phyloP scores from a whole-genome alignment of 352 stramenopile genomes.

The Globisporangium iwayamae region DNA sequence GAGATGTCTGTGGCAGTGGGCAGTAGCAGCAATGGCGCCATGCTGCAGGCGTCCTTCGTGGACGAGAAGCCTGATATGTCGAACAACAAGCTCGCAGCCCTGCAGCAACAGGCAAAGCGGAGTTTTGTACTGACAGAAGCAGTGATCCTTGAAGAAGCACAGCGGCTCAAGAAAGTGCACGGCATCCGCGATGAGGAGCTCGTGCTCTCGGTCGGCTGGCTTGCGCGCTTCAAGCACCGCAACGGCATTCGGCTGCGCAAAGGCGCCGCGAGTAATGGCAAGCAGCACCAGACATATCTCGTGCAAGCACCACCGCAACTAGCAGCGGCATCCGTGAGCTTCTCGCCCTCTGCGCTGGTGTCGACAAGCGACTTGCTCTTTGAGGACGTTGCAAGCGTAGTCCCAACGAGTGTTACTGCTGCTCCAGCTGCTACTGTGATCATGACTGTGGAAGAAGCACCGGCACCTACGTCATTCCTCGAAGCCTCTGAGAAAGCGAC shows the following conservation, averaged over 20 bases:
- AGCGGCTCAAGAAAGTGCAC: conserved; percentile 64
- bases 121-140: conserved; percentile 44
- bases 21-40: not conserved
- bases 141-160: conserved; percentile 70
- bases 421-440: not conserved
- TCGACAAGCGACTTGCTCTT: conserved; percentile 3
- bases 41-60: conserved; percentile 1
- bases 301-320: not conserved
- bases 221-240: conserved; percentile 68
- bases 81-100: not conserved
- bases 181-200: conserved; percentile 60
- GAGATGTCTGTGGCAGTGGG: not conserved
- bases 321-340: conserved; percentile 1
- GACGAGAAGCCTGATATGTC: conserved; percentile 1
- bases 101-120: not conserved
- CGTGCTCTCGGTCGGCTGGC: conserved; percentile 69
- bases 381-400: not conserved
- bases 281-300: conserved; percentile 11
- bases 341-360: not conserved
- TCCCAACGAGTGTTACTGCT: not conserved
- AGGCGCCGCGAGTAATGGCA: conserved; percentile 9
- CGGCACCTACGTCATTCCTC: not conserved
- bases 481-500: not conserved
- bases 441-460: not conserved
- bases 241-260: conserved; percentile 70